Evolutionary conservation across 2,329 filamentous ascomycete species (phyloP).

Genomic region (Fusarium chaquense): DNA sequence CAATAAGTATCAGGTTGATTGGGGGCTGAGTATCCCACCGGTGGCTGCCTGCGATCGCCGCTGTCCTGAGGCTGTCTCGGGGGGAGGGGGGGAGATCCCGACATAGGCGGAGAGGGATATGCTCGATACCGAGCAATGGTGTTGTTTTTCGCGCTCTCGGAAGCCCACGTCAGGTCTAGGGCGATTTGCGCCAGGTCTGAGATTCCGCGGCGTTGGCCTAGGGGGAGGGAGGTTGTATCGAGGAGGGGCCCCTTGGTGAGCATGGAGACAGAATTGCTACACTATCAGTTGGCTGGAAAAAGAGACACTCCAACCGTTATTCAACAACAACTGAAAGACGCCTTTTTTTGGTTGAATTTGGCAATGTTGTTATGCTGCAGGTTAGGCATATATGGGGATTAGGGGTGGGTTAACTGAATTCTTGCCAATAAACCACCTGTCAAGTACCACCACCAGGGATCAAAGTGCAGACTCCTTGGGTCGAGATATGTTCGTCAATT

Average conservation of each 20-base stretch:
- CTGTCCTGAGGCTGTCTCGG: conserved; percentile 69
- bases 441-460: conserved; percentile 4
- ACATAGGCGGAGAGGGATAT: conserved; percentile 81
- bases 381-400: conserved; percentile 13
- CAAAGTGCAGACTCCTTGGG: conserved; percentile 1
- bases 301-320: conserved; percentile 27
- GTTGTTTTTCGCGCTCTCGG: conserved; percentile 63
- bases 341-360: neutral
- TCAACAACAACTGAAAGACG: conserved; percentile 24
- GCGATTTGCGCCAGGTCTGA: conserved; percentile 67
- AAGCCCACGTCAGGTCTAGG: conserved; percentile 58
- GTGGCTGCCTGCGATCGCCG: conserved; percentile 63
- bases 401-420: conserved; percentile 7
- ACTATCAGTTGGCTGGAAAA: conserved; percentile 38
- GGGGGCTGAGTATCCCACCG: conserved; percentile 58
- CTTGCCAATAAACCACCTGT: conserved; percentile 16
- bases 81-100: conserved; percentile 73
- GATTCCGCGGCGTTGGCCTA: conserved; percentile 70
- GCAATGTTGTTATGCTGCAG: conserved; percentile 8
- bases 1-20: conserved; percentile 65
- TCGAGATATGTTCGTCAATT: neutral
- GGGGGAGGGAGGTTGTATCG: conserved; percentile 58
- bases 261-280: conserved; percentile 61
- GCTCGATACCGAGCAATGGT: conserved; percentile 68
- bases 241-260: conserved; percentile 62